A percentile compares a stretch with the other conserved stretches of the same genome.
Conservation (phyloP, 2,329 filamentous ascomycete species). For the Nemania bipapillata region DNA sequence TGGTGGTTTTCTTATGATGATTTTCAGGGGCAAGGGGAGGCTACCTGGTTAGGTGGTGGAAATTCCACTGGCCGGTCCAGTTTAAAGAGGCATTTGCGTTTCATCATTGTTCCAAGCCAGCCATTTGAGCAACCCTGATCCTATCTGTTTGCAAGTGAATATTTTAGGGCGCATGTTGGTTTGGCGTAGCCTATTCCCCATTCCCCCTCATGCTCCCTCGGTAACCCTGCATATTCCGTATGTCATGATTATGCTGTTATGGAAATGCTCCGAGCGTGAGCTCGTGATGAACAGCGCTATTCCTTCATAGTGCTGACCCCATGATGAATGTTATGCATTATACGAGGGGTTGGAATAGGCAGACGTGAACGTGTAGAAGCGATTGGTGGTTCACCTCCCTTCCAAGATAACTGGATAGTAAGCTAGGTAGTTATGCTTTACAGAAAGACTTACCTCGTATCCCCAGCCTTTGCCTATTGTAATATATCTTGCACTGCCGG, state of each 20-base stretch:
- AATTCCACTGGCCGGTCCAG: constrained; percentile 1
- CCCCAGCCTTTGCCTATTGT: neutral
- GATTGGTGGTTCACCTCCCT: constrained; percentile 3
- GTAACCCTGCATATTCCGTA: constrained; percentile 1
- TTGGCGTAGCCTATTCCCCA: too few species aligned
- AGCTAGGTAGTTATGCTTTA: neutral
- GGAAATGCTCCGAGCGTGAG: neutral
- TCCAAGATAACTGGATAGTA: neutral
- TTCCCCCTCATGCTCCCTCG: constrained; percentile 8
- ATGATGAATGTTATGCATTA: constrained; percentile 10
- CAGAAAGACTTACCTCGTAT: constrained; percentile 27
- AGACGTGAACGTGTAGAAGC: neutral
- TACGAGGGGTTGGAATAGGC: constrained; percentile 7
- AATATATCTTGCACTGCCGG: too few species aligned
- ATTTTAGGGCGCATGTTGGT: neutral
- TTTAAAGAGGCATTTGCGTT: constrained; percentile 19
- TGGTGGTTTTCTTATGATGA: neutral
- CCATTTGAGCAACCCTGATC: neutral
- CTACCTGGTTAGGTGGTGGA: neutral
- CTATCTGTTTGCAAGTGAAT: constrained; percentile 12
- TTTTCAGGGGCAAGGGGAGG: constrained; percentile 23
- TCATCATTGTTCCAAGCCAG: constrained; percentile 23
- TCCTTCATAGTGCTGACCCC: neutral
- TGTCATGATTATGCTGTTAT: constrained; percentile 5
- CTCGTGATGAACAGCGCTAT: constrained; percentile 22